These are phyloP conservation scores for Suillus plorans DNA, from an alignment of 768 basidiomycete species.

Conservation along the genomic window DNA sequence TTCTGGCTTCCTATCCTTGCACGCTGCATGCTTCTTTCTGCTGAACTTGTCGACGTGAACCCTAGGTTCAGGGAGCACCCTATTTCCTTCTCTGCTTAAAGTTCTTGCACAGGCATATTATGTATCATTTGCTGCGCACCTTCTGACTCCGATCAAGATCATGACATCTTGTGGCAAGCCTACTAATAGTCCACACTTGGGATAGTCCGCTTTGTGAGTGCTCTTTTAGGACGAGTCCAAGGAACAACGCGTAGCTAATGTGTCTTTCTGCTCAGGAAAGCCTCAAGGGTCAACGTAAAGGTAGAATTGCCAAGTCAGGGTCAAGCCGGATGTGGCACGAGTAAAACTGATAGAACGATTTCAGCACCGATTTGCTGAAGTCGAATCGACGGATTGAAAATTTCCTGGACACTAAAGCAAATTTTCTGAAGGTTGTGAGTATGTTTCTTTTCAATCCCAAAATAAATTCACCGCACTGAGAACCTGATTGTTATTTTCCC, in stretches of 20 bases:
- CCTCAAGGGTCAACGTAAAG: background rate
- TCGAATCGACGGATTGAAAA: too few species aligned
- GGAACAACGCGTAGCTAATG: background rate
- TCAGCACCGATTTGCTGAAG: background rate
- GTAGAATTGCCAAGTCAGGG: background rate
- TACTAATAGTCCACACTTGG: background rate
- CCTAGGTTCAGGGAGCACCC: conserved; percentile 31
- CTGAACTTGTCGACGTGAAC: conserved; percentile 4
- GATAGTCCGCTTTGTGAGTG: background rate
- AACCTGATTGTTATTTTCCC: background rate
- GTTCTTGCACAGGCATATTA: conserved; percentile 30
- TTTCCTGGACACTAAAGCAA: background rate
- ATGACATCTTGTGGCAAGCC: conserved; percentile 1
- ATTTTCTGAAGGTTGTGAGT: background rate
- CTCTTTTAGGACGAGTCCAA: background rate
- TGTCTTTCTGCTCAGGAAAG: conserved; percentile 1
- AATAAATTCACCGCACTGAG: background rate
- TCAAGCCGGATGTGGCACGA: background rate
- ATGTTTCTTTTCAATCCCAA: background rate
- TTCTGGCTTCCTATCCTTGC: conserved; percentile 4
- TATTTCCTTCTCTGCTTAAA: conserved; percentile 19
- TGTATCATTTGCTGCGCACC: conserved; percentile 18
- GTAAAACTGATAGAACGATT: background rate
- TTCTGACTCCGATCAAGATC: conserved; percentile 11
- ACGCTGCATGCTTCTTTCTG: conserved; percentile 14